Percentiles rank a stretch among this genome's conserved stretches.
Conservation (phyloP, 306 rosid species). For the Clitoria ternatea region DNA sequence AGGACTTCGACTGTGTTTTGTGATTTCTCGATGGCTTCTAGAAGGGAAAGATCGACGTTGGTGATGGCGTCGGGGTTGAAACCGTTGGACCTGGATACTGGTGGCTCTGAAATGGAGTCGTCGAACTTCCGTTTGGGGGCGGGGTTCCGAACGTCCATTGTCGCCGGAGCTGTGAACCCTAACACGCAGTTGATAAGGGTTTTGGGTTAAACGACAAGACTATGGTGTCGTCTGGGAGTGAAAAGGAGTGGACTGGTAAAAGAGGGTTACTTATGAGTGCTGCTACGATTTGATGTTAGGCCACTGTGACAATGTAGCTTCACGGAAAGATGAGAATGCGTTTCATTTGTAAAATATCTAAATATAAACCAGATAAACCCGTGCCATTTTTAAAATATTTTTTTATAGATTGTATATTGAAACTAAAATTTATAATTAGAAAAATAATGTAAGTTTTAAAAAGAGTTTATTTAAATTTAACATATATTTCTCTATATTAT, state of each 20-base stretch:
- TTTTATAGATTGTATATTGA: too few species aligned
- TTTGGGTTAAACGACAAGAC: background rate
- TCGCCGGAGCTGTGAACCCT: slow-evolving; percentile 27
- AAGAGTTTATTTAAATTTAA: too few species aligned
- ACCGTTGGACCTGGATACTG: slow-evolving; percentile 26
- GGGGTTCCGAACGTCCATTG: slow-evolving; percentile 49
- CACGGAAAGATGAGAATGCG: too few species aligned
- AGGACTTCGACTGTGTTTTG: slow-evolving; percentile 50
- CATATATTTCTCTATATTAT: too few species aligned
- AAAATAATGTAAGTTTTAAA: too few species aligned
- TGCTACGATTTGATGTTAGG: too few species aligned
- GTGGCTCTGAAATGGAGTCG: slow-evolving; percentile 26
- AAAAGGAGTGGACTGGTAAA: background rate
- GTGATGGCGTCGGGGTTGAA: background rate
- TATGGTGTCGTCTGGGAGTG: background rate
- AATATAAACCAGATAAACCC: too few species aligned
- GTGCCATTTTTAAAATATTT: too few species aligned
- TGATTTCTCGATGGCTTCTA: slow-evolving; percentile 81
- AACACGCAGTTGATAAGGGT: background rate
- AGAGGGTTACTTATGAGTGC: too few species aligned
- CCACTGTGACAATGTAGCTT: too few species aligned
- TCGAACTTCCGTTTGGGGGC: slow-evolving; percentile 64
- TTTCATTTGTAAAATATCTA: too few species aligned
- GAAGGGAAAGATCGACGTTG: slow-evolving; percentile 64
- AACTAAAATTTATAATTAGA: too few species aligned